Evolutionary conservation across 2,329 filamentous ascomycete genomes (phyloP).

Genomic region (Ophidiomyces ophidiicola): DNA sequence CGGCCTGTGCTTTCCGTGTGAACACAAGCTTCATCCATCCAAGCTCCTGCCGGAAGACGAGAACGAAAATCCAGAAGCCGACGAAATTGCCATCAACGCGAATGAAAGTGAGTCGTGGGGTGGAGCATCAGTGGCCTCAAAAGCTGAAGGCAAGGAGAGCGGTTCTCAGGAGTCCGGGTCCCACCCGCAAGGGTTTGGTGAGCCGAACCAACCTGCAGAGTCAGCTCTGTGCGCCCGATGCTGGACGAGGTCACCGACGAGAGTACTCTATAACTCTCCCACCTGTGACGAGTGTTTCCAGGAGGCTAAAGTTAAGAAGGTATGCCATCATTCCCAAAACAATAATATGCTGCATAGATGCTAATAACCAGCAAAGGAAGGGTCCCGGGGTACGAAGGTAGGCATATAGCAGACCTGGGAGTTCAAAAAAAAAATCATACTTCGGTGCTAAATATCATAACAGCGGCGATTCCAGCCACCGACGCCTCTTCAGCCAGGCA

Average conservation of each 20-base stretch:
- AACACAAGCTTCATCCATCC: slow-evolving; percentile 10
- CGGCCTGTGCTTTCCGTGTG: slow-evolving; percentile 15
- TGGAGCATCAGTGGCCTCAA: slow-evolving; percentile 8
- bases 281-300: slow-evolving; percentile 16
- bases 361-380: slow-evolving; percentile 2
- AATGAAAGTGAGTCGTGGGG: slow-evolving; percentile 6
- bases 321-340: slow-evolving; percentile 6
- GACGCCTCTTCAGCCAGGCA: slow-evolving; percentile 16
- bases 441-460: neutral
- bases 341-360: neutral
- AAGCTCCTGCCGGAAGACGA: neutral
- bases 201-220: neutral
- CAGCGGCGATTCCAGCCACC: slow-evolving; percentile 18
- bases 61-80: neutral
- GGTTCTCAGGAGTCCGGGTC: slow-evolving; percentile 5
- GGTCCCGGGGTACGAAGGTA: slow-evolving; percentile 12
- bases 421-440: neutral
- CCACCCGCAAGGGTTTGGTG: slow-evolving; percentile 6
- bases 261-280: slow-evolving; percentile 17
- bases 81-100: slow-evolving; percentile 1
- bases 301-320: slow-evolving; percentile 15
- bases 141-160: slow-evolving; percentile 9
- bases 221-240: slow-evolving; percentile 16
- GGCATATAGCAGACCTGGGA: neutral
- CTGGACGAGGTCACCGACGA: slow-evolving; percentile 16